phyloP scores from a whole-genome alignment of 306 rosid genomes.

The Cucumis sativus region Cucumber_9930_V3 NC_026655.2:25946501-25947000 shows the following conservation, averaged over 20 bases:
- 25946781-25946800: slow-evolving; percentile 35
- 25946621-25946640: slow-evolving; percentile 95
- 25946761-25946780: slow-evolving; percentile 77
- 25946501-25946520: not conserved
- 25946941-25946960: not conserved
- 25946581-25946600: slow-evolving; percentile 30
- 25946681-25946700: slow-evolving; percentile 85
- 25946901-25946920: not conserved
- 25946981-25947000: not conserved
- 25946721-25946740: slow-evolving; percentile 81
- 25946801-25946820: slow-evolving; percentile 6
- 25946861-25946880: not conserved
- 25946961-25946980: not conserved
- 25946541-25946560: not conserved
- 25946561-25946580: slow-evolving; percentile 4
- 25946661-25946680: slow-evolving; percentile 94
- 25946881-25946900: not conserved
- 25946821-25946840: not conserved
- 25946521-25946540: not conserved
- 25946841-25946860: not conserved
- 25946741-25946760: slow-evolving; percentile 73
- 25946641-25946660: slow-evolving; percentile 98
- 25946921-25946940: not conserved
- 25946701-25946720: slow-evolving; percentile 86
- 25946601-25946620: slow-evolving; percentile 94